Conservation (phyloP, 768 basidiomycete genomes). For the Macrolepiota albuminosa region DNA sequence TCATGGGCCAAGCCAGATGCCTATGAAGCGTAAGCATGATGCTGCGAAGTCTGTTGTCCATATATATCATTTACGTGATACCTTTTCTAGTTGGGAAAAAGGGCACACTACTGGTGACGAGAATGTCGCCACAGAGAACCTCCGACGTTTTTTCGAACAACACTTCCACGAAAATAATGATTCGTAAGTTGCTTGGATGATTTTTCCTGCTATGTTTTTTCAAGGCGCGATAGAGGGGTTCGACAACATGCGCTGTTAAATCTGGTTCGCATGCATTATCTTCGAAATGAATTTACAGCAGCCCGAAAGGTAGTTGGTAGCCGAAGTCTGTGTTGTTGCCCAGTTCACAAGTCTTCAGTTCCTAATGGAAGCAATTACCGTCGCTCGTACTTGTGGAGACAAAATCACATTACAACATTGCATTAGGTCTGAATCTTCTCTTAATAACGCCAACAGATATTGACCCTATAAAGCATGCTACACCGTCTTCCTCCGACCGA, state of each 20-base stretch:
- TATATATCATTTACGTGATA: slow-evolving; percentile 1
- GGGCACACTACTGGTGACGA: slow-evolving; percentile 64
- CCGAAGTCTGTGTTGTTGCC: not conserved
- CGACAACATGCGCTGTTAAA: slow-evolving; percentile 80
- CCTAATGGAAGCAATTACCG: slow-evolving; percentile 70
- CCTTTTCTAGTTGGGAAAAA: slow-evolving; percentile 55
- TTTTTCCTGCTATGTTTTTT: not conserved
- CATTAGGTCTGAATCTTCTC: slow-evolving; percentile 47
- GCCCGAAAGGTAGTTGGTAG: slow-evolving; percentile 54
- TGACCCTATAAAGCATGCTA: slow-evolving; percentile 44
- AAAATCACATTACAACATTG: slow-evolving; percentile 73
- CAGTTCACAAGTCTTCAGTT: slow-evolving; percentile 36
- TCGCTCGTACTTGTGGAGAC: slow-evolving; percentile 72
- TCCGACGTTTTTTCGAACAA: slow-evolving; percentile 81
- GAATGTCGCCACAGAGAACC: slow-evolving; percentile 60
- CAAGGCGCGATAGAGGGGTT: slow-evolving; percentile 46
- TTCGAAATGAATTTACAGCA: slow-evolving; percentile 61
- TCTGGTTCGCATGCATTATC: slow-evolving; percentile 73
- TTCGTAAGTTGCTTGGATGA: slow-evolving; percentile 46
- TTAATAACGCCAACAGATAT: not conserved
- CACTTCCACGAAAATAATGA: slow-evolving; percentile 77
- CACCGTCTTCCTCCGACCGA: slow-evolving; percentile 61
- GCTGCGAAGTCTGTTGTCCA: not conserved
- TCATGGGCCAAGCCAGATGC: slow-evolving; percentile 58
- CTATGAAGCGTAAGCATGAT: slow-evolving; percentile 50